Base-by-base conservation (phyloP, 148 eudicot genomes). In the Oxyria digyna region DNA sequence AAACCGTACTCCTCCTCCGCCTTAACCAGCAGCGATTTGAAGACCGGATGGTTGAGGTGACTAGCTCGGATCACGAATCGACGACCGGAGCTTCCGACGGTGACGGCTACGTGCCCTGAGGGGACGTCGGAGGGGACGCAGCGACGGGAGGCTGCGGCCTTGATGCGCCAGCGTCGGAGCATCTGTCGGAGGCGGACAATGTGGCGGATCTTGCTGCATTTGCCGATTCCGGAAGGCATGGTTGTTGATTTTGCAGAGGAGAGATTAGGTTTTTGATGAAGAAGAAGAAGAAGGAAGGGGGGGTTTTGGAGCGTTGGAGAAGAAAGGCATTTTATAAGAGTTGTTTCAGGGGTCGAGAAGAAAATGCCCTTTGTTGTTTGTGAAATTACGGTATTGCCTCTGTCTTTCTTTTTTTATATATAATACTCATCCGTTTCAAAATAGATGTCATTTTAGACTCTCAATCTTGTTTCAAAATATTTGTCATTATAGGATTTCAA, bases 131-230 rank as follows among this genome's bases (percentile, higher is more conserved):
- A 43, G 41, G 82, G 85, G 1, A 73, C 81, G 3, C 31, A 12
- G 0, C 65, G 66, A 14, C 29, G 64, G 1, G 76, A 13, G 23
- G 72, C 50, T 0, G 84, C 33, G 0, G 81, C 74, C 8, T 70
- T 76, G 12, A 33, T 69, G 0, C 76, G 62, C 79, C 96, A 91
- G 41, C 84, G 74, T 15, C 78, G 77, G 54, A 91, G 73, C 83
- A 87, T 77, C 71, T 87, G 97, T 24, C 76, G 78, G 33, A 91
- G 71, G 23, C 85, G 77, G n/a, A 85, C 96, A 69, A 88, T 87
- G 79, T 76, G 79, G 0, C 85, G 81, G 77, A 91, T 88, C 31
- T 83, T 85, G 62, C 81, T 77, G 77, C 73, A 66, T 37, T 66
- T 66, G n/a, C 45, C 46, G 46, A 66, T 23, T 9, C 69, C 69